Evolutionary conservation across 306 rosid genomes (phyloP).

Genomic region (Trifolium subterraneum): DNA sequence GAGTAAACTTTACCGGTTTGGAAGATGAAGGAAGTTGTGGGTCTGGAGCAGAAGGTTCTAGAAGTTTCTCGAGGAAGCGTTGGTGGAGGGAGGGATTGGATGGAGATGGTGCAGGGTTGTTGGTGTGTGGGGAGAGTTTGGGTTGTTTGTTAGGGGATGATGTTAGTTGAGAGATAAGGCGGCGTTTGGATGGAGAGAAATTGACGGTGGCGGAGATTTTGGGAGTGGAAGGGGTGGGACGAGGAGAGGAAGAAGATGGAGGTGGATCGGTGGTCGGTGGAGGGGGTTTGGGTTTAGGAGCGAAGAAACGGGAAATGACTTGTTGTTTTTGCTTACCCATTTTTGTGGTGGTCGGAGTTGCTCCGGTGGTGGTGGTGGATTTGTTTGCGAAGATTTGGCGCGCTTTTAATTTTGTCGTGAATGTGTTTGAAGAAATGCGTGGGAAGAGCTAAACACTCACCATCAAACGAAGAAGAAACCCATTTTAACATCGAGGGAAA

Average conservation of each 20-base stretch:
- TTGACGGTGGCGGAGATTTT: slow-evolving; percentile 78
- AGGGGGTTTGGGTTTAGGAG: slow-evolving; percentile 64
- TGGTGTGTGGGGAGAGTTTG: slow-evolving; percentile 65
- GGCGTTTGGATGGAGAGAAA: slow-evolving; percentile 89
- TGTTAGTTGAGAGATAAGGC: slow-evolving; percentile 54
- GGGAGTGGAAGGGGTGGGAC: slow-evolving; percentile 61
- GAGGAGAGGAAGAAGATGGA: slow-evolving; percentile 21
- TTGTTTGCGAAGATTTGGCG: slow-evolving; percentile 47
- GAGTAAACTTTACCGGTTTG: slow-evolving; percentile 59
- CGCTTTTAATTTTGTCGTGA: slow-evolving; percentile 37
- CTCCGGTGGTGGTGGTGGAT: slow-evolving; percentile 7
- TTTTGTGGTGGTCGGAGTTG: slow-evolving; percentile 13
- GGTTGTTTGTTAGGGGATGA: slow-evolving; percentile 54
- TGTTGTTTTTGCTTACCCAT: slow-evolving; percentile 95
- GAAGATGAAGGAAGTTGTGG: slow-evolving; percentile 39
- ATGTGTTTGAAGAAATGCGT: neutral
- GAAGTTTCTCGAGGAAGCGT: slow-evolving; percentile 74
- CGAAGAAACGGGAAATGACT: slow-evolving; percentile 87
- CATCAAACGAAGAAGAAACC: no score
- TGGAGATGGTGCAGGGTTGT: slow-evolving; percentile 48
- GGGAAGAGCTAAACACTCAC: neutral
- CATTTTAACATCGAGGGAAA: no score
- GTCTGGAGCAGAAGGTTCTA: slow-evolving; percentile 61
- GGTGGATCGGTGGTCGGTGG: slow-evolving; percentile 42
- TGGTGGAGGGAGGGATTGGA: slow-evolving; percentile 66